Base-by-base conservation (phyloP, 164 flowering plant species). In the Vitis cinerea region DNA sequence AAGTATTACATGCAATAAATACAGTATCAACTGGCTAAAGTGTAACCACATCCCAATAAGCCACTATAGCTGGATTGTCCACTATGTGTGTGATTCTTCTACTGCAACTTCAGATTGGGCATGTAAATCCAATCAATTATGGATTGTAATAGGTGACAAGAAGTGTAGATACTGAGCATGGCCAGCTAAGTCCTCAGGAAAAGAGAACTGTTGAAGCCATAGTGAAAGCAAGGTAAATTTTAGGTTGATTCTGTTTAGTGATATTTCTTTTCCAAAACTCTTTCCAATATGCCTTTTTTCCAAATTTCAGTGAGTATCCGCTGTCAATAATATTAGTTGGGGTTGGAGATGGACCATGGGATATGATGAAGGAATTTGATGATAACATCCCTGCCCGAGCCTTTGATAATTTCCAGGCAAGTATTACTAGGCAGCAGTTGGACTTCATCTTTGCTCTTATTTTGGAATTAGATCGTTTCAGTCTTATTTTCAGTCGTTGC, bases 271-370 rank as follows among this genome's bases (percentile, higher is more conserved):
- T 6, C 17, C 19, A 30, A 31, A 17, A 52, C 50, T 3, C 37
- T 14, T 69, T 58, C 48, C 75, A 30, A 69, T 53, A 44, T 65
- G 49, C 29, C 65, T 59, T 37, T 65, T 65, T 50, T 27, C 59
- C 73, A 23, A 23, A 23, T 23, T 78, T 72, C 86, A 91, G 97
- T 73, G 82, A 88, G 66, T 86, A 84, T 64, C 96, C 98, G 1
- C 60, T 93, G 79, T 91, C 98, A 9, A 91, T 93, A 69, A 72
- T 93, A 50, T 72, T 93, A 23, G 98, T 93, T 53, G 98, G 98
- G 61, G 98, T 93, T 69, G 97, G 97, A 65, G 97, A 92, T 85
- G 97, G 97, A 52, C 97, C 97, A 9, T 92, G 95, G 97, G 97
- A 91, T 74, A 87, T 85, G 88, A 93, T 93, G 98, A 80, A 71